Evolutionary conservation across 352 stramenopile species (phyloP), one percentile per base, ranked within the genome.

Genomic region (Phytophthora litchii): DNA sequence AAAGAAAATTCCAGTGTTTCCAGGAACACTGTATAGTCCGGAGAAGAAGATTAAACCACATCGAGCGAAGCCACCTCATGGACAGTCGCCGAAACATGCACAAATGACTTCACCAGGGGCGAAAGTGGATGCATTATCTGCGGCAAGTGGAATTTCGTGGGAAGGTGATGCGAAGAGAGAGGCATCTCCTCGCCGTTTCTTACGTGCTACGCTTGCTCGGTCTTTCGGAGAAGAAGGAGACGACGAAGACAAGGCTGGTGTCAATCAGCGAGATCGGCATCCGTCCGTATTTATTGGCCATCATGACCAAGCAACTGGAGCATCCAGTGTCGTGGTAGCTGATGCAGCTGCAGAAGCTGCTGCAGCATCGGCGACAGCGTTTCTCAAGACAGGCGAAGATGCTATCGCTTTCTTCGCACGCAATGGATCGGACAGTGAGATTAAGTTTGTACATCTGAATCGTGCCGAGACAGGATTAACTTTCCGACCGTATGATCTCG

Each of bases 361-460:
- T 0, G 79, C 80, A 1, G 72, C 69, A 4, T 80, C 67, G 16
- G 78, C 79, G 0, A 76, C 67, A 14, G 72, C 70, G 0, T 89
- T 91, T 32, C 48, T 92, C 0, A 84, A 84, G 31, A 83, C 84
- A 0, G 89, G 91, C 4, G 92, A 98, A 61, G 94, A 98, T 51
- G 81, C 89, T 1, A 97, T 98, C 23, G 90, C 95, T 1, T 98
- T 98, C 54, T 98, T 98, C 38, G 93, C 91, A 0, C 84, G 93
- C 45, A 92, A 97, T 60, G 91, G 92, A 19, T 87, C 89, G 1
- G 88, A 92, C 36, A 96, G 76, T 44, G 85, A 93, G 45, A 93
- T 98, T 51, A 98, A 98, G 74, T 98, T 98, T 51, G 91, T 98
- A 20, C 89, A 98, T 54, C 54, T 98, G 4, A 96, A 98, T 42